Percentiles rank a stretch among this genome's conserved stretches.
Conservation (phyloP, 352 stramenopile genomes). For the Paralagenidium karlingii region DNA sequence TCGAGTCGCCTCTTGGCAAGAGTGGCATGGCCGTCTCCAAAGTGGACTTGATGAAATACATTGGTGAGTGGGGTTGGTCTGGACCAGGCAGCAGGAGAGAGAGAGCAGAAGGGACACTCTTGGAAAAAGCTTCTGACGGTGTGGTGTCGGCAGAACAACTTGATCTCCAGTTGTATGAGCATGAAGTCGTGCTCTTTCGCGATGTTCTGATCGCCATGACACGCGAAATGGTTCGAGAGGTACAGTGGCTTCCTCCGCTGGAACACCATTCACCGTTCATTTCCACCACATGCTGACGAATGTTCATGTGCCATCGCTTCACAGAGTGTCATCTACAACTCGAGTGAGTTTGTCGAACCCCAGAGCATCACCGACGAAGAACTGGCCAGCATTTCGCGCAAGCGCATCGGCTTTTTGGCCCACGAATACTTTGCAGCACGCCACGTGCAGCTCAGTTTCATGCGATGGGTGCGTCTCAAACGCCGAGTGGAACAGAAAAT, state of each 20-base stretch:
- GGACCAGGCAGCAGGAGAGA: too few species aligned
- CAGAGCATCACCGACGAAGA: conserved; percentile 31
- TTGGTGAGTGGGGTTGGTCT: too few species aligned
- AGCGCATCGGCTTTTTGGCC: conserved; percentile 38
- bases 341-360: conserved; percentile 12
- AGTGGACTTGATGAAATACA: background rate
- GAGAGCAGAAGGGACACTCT: too few species aligned
- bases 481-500: conserved; percentile 51
- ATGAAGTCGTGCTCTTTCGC: conserved; percentile 74
- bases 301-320: background rate
- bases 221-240: conserved; percentile 67
- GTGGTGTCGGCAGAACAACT: conserved; percentile 21
- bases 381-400: conserved; percentile 18
- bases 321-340: conserved; percentile 1
- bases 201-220: conserved; percentile 78
- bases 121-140: too few species aligned
- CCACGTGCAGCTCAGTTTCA: conserved; percentile 39
- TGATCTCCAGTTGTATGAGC: conserved; percentile 72
- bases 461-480: conserved; percentile 51
- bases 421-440: conserved; percentile 61
- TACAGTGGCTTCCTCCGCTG: too few species aligned
- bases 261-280: too few species aligned
- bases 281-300: background rate
- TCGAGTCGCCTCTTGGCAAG: conserved; percentile 1
- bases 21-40: background rate